Base-by-base conservation (phyloP, 805 yeast genomes). In the Metschnikowia corniflorae region DNA sequence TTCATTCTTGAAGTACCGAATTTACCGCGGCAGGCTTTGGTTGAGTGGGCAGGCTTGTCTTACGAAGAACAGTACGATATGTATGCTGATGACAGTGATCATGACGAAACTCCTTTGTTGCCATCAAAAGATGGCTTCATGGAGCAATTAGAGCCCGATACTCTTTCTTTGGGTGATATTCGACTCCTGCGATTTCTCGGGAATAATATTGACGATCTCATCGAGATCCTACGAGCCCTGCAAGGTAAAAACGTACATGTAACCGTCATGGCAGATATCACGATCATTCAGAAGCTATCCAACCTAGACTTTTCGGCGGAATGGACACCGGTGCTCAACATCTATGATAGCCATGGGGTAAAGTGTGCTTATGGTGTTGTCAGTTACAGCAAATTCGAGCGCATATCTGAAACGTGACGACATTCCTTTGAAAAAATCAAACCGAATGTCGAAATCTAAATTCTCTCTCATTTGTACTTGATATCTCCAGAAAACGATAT, bases 31-130 rank as follows among this genome's bases (percentile, higher is more conserved):
- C 63, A 65, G 26, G 87, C 89, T 0, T 54, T 56, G 15, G 73
- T 82, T 22, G 95, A 86, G 61, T 84, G 94, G 91, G 76, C 81
- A 24, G 94, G 91, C 1, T 42, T 74, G 3, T 58, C 77, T 5
- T 76, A 68, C 42, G 70, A 71, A 38, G 61, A 63, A 18, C 44
- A 54, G 2, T 43, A 46, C 13, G 60, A 51, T 3, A 48, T 66
- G 49, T 64, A 68, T 34, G 73, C 65, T 4, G 68, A 68, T 26
- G 63, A 63, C n/a, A 69, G 67, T 14, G 35, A 40, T 4, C 39
- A 40, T 5, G 35, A 28, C 7, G 23, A 12, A 8, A 12, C 26
- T 3, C 22, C 35, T 4, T 16, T 13, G 15, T 16, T 24, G 5
- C 21, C 20, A 2, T 6, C 24, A 4, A 22, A 19, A 7, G 18